These are phyloP conservation scores for Colletotrichum tamarilloi DNA, from an alignment of 2,329 filamentous ascomycete species.

Conservation along the genomic window DNA sequence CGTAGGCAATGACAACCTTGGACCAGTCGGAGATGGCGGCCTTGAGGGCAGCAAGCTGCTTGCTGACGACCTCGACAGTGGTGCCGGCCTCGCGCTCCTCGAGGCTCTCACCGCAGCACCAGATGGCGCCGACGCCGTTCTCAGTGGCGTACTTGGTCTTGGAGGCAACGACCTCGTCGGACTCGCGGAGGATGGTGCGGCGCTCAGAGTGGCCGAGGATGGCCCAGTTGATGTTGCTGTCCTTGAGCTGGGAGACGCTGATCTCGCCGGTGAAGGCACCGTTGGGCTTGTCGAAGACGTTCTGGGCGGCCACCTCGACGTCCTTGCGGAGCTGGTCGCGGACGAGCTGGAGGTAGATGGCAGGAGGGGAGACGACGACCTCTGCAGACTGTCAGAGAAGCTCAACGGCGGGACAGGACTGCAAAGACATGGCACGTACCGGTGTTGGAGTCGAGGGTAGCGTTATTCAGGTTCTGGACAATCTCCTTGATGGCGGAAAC, in stretches of 20 bases:
- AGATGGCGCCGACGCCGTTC: constrained; percentile 88
- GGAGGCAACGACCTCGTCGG: constrained; percentile 84
- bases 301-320: constrained; percentile 92
- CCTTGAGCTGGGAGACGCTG: constrained; percentile 89
- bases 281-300: constrained; percentile 96
- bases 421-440: constrained; percentile 62
- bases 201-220: constrained; percentile 97
- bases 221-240: constrained; percentile 88
- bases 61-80: constrained; percentile 87
- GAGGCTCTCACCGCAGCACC: constrained; percentile 96
- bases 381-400: constrained; percentile 62
- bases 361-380: constrained; percentile 92
- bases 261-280: constrained; percentile 98
- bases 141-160: constrained; percentile 96
- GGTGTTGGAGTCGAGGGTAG: constrained; percentile 80
- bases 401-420: neutral
- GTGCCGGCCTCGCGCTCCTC: constrained; percentile 89
- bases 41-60: constrained; percentile 87
- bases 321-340: constrained; percentile 80
- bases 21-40: constrained; percentile 84
- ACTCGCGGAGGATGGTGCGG: constrained; percentile 88
- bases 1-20: constrained; percentile 96
- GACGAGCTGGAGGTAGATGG: constrained; percentile 89
- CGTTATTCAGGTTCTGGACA: constrained; percentile 87
- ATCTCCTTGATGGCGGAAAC: constrained; percentile 91